phyloP scores from a whole-genome alignment of 805 yeast species.

The Candida corydali region DNA sequence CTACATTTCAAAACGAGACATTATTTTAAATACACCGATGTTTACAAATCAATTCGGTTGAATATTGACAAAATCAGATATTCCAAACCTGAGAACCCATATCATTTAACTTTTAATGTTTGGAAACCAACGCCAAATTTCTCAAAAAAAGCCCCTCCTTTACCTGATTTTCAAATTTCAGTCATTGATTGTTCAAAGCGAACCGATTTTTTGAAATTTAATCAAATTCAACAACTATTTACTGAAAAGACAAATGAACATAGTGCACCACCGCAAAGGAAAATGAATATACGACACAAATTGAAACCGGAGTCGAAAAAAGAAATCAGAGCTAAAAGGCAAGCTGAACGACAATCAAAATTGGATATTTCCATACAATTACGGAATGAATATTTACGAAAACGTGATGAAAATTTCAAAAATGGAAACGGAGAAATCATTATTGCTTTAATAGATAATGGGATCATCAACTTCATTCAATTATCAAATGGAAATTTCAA shows the following conservation, averaged over 20 bases:
- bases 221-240: conserved; percentile 32
- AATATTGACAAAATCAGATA: conserved; percentile 9
- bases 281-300: conserved; percentile 7
- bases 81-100: conserved; percentile 11
- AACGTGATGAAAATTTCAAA: conserved; percentile 41
- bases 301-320: conserved; percentile 18
- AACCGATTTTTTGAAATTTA: conserved; percentile 42
- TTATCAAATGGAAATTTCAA: conserved; percentile 48
- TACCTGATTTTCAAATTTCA: conserved; percentile 71
- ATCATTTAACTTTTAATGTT: conserved; percentile 52
- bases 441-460: conserved; percentile 71
- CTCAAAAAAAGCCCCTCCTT: conserved; percentile 63
- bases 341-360: conserved; percentile 23
- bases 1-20: conserved; percentile 20
- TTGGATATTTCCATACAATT: conserved; percentile 20
- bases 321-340: conserved; percentile 20
- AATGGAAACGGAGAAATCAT: conserved; percentile 52
- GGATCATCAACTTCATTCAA: conserved; percentile 64
- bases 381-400: conserved; percentile 23
- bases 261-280: background rate
- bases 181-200: conserved; percentile 46
- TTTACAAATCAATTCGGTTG: conserved; percentile 19
- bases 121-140: conserved; percentile 82
- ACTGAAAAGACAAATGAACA: background rate
- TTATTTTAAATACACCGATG: conserved; percentile 20